phyloP scores from a whole-genome alignment of 495 filamentous ascomycete species.

The Penicillium ochrochloron region DNA sequence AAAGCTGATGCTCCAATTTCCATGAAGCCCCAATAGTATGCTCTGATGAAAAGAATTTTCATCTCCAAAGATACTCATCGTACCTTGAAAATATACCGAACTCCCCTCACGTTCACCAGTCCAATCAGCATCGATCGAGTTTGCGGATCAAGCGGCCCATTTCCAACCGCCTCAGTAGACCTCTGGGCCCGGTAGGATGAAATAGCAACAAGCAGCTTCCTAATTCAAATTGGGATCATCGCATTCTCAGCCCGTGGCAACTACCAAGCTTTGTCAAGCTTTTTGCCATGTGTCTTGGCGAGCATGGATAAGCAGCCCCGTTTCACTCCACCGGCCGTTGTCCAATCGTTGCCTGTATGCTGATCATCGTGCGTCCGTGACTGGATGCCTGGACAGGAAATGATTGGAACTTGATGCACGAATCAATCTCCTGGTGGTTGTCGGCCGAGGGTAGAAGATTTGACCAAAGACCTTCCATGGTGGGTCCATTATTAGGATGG shows the following conservation, averaged over 20 bases:
- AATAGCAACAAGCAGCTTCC: neutral
- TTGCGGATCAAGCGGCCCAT: neutral
- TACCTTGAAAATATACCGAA: neutral
- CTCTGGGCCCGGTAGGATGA: neutral
- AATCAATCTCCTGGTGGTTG: neutral
- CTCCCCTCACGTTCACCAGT: neutral
- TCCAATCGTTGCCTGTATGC: neutral
- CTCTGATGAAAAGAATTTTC: too few species aligned
- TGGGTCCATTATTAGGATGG: neutral
- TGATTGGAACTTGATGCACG: neutral
- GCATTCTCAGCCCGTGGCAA: neutral
- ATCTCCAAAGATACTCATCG: too few species aligned
- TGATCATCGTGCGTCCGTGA: constrained; percentile 5
- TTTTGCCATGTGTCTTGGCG: neutral
- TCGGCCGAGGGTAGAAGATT: neutral
- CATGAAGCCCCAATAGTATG: too few species aligned
- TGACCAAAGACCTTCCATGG: neutral
- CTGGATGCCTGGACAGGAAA: neutral
- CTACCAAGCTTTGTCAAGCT: constrained; percentile 11
- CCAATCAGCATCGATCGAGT: neutral
- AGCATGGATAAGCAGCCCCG: neutral
- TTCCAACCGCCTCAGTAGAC: neutral
- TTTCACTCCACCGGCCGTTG: neutral
- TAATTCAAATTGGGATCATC: neutral
- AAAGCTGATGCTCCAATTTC: too few species aligned